These are phyloP conservation scores for Datisca glomerata DNA, from an alignment of 306 rosid genomes.

Conservation along the genomic window DNA sequence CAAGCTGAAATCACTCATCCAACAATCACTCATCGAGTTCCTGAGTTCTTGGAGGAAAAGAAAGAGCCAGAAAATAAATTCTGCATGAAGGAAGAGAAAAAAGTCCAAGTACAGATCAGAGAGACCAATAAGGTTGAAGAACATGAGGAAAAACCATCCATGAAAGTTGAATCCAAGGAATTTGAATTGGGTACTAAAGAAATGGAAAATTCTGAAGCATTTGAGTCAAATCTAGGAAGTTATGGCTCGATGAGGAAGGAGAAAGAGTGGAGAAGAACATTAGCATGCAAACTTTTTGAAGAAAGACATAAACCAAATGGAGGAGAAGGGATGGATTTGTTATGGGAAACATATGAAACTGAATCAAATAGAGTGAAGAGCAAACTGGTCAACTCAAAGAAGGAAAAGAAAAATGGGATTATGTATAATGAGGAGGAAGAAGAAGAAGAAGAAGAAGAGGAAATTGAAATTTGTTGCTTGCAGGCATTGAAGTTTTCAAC, in stretches of 20 bases:
- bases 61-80: constrained; percentile 16
- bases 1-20: neutral
- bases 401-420: constrained; percentile 37
- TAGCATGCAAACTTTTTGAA: constrained; percentile 84
- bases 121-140: too few species aligned
- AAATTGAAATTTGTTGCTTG: constrained; percentile 47
- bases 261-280: constrained; percentile 79
- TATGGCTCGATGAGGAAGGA: constrained; percentile 74
- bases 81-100: constrained; percentile 21
- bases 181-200: neutral
- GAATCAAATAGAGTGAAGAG: neutral
- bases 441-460: constrained; percentile 18
- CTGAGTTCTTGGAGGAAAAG: constrained; percentile 30
- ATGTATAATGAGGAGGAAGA: constrained; percentile 13
- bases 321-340: constrained; percentile 88
- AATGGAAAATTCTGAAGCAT: constrained; percentile 13
- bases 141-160: constrained; percentile 21
- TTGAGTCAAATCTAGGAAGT: constrained; percentile 30
- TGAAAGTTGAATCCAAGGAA: constrained; percentile 39
- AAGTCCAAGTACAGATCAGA: constrained; percentile 20
- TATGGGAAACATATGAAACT: constrained; percentile 66
- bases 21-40: neutral
- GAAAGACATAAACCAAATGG: constrained; percentile 46
- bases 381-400: constrained; percentile 27
- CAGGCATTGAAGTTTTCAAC: constrained; percentile 87